phyloP scores from a whole-genome alignment of 148 eudicot genomes.

The Chenopodium quinoa region DNA sequence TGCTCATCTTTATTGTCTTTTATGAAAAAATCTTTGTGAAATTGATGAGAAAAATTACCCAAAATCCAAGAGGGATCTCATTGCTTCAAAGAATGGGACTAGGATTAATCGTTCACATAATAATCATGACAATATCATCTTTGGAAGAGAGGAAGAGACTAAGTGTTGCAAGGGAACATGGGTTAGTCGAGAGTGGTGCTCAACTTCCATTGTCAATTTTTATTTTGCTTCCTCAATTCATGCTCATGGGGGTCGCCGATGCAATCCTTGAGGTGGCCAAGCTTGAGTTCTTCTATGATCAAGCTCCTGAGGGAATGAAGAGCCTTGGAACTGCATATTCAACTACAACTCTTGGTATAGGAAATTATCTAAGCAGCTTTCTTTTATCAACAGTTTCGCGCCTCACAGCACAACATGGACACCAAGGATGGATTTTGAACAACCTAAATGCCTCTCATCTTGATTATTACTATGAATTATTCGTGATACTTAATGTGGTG shows the following conservation, averaged over 20 bases:
- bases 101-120: constrained; percentile 49
- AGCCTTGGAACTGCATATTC: constrained; percentile 80
- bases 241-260: constrained; percentile 70
- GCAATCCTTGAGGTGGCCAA: constrained; percentile 68
- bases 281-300: constrained; percentile 81
- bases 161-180: constrained; percentile 46
- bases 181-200: constrained; percentile 41
- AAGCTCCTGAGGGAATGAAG: constrained; percentile 87
- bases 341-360: constrained; percentile 55
- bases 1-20: constrained; percentile 58
- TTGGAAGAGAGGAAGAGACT: constrained; percentile 52
- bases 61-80: constrained; percentile 72
- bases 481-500: constrained; percentile 47
- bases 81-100: constrained; percentile 78
- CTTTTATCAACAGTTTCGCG: constrained; percentile 51
- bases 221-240: constrained; percentile 62
- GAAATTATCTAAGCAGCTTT: constrained; percentile 70
- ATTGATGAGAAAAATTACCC: constrained; percentile 38
- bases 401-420: constrained; percentile 49
- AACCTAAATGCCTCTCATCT: constrained; percentile 76
- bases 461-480: constrained; percentile 68
- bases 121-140: constrained; percentile 53
- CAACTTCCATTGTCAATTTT: constrained; percentile 63
- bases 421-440: constrained; percentile 64
- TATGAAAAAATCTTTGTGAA: constrained; percentile 60